A percentile compares a stretch with the other conserved stretches of the same genome.
phyloP scores from a whole-genome alignment of 2,329 filamentous ascomycete genomes.

The Dactylella cylindrospora region DNA sequence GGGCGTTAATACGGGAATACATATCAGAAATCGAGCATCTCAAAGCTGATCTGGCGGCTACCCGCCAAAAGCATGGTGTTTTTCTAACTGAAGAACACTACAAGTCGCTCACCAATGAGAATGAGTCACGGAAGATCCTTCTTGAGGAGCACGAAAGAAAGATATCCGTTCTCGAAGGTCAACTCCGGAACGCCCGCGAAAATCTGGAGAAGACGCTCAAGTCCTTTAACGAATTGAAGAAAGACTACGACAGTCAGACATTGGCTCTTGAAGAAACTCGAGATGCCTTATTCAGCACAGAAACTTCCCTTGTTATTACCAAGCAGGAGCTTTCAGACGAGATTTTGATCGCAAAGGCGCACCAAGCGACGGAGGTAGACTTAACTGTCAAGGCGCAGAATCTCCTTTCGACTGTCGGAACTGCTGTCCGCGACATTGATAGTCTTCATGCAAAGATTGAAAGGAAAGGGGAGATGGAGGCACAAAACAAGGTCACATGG shows the following conservation, averaged over 20 bases:
- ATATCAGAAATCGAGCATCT: constrained; percentile 90
- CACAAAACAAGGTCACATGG: constrained; percentile 78
- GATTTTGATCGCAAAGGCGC: constrained; percentile 74
- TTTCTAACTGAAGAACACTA: constrained; percentile 87
- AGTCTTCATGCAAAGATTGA: constrained; percentile 83
- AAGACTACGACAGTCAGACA: constrained; percentile 79
- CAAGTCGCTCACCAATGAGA: constrained; percentile 87
- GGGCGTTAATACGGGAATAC: constrained; percentile 85
- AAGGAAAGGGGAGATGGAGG: constrained; percentile 80
- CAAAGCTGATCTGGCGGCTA: constrained; percentile 89
- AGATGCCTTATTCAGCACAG: constrained; percentile 58
- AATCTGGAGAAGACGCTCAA: constrained; percentile 84
- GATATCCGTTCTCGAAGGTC: constrained; percentile 87
- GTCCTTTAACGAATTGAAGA: constrained; percentile 83
- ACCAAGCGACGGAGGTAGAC: constrained; percentile 78
- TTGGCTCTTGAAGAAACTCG: constrained; percentile 75
- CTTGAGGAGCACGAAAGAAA: constrained; percentile 89
- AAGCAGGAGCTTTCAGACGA: constrained; percentile 77
- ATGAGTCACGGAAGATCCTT: constrained; percentile 85
- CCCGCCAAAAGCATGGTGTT: constrained; percentile 89
- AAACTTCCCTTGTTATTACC: constrained; percentile 77
- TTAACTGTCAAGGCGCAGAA: constrained; percentile 72
- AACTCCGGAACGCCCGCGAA: constrained; percentile 88
- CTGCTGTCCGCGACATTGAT: constrained; percentile 76
- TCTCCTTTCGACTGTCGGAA: constrained; percentile 74